Conservation (phyloP, 257 asterid genomes). For the Leptodermis oblonga region DNA sequence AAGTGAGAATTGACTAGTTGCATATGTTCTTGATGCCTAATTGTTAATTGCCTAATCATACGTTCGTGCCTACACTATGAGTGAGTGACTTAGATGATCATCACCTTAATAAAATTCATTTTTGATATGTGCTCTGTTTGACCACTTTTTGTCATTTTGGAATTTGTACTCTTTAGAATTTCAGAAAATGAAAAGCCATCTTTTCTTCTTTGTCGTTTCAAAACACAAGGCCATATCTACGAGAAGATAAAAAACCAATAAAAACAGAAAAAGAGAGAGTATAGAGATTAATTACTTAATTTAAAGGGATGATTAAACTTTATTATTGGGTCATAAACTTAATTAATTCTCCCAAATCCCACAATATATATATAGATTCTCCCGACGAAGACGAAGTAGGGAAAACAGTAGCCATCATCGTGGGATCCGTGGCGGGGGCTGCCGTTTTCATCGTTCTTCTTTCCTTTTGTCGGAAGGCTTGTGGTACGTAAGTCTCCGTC, state of each 20-base stretch:
- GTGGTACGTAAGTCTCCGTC: conserved; percentile 19
- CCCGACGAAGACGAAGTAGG: conserved; percentile 56
- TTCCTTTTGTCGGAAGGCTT: conserved; percentile 63
- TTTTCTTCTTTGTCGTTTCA: too few relatives aligned
- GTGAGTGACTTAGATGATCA: not conserved
- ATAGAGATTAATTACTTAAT: too few relatives aligned
- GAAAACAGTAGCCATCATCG: conserved; percentile 69
- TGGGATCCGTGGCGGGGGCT: conserved; percentile 64
- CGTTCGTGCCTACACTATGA: not conserved
- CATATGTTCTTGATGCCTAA: too few relatives aligned
- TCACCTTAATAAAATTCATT: not conserved
- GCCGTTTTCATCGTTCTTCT: conserved; percentile 64
- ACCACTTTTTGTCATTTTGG: conserved; percentile 4
- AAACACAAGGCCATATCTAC: too few relatives aligned
- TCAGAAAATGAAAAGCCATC: not conserved
- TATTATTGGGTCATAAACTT: too few relatives aligned
- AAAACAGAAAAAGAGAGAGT: too few relatives aligned
- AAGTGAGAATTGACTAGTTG: too few relatives aligned
- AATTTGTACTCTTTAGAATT: not conserved
- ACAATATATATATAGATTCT: conserved; percentile 32
- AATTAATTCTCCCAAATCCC: too few relatives aligned
- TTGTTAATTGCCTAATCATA: not conserved
- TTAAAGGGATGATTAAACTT: too few relatives aligned
- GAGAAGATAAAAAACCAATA: too few relatives aligned
- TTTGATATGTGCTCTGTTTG: not conserved